phyloP scores from a whole-genome alignment of 2,329 filamentous ascomycete genomes.

The Sporothrix variecibatus region DNA sequence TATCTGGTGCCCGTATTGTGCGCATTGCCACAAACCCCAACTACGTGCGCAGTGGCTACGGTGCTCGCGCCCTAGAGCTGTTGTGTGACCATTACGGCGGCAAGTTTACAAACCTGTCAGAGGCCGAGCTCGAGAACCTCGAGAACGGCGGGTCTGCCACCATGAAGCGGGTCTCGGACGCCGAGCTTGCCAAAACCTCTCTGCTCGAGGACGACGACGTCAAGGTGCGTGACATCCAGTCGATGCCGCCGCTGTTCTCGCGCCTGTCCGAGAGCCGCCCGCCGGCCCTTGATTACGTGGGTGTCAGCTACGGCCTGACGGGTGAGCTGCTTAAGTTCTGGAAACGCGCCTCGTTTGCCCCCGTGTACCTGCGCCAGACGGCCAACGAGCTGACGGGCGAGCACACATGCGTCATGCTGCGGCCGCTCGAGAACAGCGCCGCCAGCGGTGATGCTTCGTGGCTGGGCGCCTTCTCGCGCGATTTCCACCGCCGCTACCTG shows the following conservation, averaged over 20 bases:
- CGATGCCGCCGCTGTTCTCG: constrained; percentile 91
- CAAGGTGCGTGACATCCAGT: constrained; percentile 82
- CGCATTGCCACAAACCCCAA: constrained; percentile 96
- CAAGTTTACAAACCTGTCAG: constrained; percentile 82
- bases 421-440: constrained; percentile 60
- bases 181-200: constrained; percentile 72
- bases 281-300: constrained; percentile 82
- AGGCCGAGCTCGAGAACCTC: constrained; percentile 52
- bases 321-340: constrained; percentile 90
- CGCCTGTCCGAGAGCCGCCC: constrained; percentile 82
- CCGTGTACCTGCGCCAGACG: constrained; percentile 91
- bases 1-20: constrained; percentile 90
- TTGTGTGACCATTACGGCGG: constrained; percentile 93
- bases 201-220: constrained; percentile 80
- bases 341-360: constrained; percentile 83
- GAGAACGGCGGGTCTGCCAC: constrained; percentile 43
- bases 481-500: constrained; percentile 94
- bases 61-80: constrained; percentile 82
- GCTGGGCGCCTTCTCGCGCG: constrained; percentile 86
- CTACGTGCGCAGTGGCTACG: constrained; percentile 90
- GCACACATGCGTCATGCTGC: constrained; percentile 96
- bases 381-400: constrained; percentile 95
- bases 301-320: constrained; percentile 93
- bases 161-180: constrained; percentile 80
- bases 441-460: constrained; percentile 71